phyloP scores from a whole-genome alignment of 163 green algal species.

The Scenedesmus sp. region DNA sequence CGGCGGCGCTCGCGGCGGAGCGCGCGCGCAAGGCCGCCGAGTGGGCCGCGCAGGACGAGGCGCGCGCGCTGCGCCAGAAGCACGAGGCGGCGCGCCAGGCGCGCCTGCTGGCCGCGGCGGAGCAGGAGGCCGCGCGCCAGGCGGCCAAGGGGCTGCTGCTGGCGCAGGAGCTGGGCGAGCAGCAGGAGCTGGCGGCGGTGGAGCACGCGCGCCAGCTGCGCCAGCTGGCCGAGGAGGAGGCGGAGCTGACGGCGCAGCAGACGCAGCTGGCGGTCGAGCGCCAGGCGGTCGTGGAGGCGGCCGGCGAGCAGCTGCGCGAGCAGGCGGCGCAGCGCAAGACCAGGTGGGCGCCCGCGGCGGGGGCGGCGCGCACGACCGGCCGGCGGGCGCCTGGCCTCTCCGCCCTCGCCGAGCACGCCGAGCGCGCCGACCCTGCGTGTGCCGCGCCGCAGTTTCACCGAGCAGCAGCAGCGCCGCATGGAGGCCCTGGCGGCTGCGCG shows the following conservation, averaged over 20 bases:
- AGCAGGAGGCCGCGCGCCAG: conserved; percentile 32
- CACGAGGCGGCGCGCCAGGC: conserved; percentile 27
- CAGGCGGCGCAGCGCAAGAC: conserved; percentile 39
- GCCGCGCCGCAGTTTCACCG: conserved; percentile 16
- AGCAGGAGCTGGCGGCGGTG: conserved; percentile 41
- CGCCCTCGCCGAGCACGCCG: too few species aligned
- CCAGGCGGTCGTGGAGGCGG: conserved; percentile 31
- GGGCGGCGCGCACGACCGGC: too few species aligned
- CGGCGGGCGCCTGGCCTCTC: too few species aligned
- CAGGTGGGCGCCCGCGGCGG: too few species aligned
- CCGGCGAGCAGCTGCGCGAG: conserved; percentile 47
- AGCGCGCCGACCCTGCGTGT: not conserved
- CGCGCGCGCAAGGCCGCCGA: conserved; percentile 47
- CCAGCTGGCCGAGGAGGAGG: conserved; percentile 60
- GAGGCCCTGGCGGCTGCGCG: not conserved
- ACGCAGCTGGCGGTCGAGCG: conserved; percentile 48
- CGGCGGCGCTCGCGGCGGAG: conserved; percentile 40
- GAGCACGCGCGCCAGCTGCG: conserved; percentile 55
- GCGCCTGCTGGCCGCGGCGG: conserved; percentile 18
- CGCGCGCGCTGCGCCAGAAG: conserved; percentile 13
- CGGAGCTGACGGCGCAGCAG: conserved; percentile 46
- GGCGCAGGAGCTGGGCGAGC: conserved; percentile 29
- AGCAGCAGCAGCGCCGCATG: conserved; percentile 7
- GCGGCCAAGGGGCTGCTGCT: conserved; percentile 37
- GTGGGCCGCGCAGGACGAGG: conserved; percentile 39